Evolutionary conservation across 441 rosid species (phyloP).

Genomic region (Adansonia grandidieri): DNA sequence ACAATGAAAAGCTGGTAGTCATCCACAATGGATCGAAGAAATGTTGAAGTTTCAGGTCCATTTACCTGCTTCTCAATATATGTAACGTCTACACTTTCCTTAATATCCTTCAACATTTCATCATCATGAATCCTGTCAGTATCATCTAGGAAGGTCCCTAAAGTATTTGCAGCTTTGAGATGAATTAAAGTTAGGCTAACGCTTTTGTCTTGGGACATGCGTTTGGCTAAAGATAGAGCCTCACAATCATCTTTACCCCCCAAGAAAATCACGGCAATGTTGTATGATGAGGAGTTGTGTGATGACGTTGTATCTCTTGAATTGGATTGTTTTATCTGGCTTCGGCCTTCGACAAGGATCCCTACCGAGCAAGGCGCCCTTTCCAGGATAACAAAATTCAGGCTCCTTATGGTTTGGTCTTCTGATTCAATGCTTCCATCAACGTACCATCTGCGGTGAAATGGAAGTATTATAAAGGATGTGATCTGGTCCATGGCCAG

Average conservation of each 20-base stretch:
- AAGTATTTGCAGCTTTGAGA: neutral
- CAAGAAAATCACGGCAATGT: constrained; percentile 27
- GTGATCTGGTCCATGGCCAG: constrained; percentile 42
- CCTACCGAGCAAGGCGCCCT: constrained; percentile 50
- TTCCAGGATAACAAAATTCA: constrained; percentile 36
- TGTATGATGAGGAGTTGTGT: neutral
- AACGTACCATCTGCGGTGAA: constrained; percentile 41
- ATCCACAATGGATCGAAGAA: neutral
- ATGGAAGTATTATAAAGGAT: constrained; percentile 45
- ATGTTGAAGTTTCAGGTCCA: constrained; percentile 12
- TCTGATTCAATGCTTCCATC: constrained; percentile 36
- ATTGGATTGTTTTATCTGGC: neutral
- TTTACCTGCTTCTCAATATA: constrained; percentile 21
- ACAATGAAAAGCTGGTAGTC: constrained; percentile 26
- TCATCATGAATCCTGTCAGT: constrained; percentile 20
- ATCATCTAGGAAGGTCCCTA: neutral
- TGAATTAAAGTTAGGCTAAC: constrained; percentile 13
- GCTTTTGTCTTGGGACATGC: constrained; percentile 22
- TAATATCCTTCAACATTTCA: constrained; percentile 17
- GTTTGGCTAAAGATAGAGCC: constrained; percentile 28
- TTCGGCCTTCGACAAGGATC: constrained; percentile 35
- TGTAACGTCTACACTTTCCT: neutral
- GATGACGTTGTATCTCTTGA: neutral
- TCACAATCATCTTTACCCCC: constrained; percentile 36
- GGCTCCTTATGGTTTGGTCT: constrained; percentile 20